phyloP scores from a whole-genome alignment of 75 land plant genomes.

The Chamaecyparis obtusa region DNA sequence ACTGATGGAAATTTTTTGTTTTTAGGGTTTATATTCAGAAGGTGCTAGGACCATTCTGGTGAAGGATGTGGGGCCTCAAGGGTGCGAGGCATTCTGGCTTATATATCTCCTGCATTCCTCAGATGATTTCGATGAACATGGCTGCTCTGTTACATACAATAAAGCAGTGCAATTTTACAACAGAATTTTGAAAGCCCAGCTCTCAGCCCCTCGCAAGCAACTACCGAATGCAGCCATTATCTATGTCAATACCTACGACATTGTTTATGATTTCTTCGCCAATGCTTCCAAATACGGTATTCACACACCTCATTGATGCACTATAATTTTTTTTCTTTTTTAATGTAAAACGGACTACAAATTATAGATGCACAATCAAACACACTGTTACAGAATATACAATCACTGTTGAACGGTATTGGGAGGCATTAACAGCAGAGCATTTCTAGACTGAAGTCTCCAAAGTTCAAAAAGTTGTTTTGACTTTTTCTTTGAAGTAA shows the following conservation, averaged over 20 bases:
- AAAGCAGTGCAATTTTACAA: slow-evolving; percentile 59
- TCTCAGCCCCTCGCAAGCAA: slow-evolving; percentile 18
- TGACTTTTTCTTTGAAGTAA: too few species aligned
- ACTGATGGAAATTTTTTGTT: too few species aligned
- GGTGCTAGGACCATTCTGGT: slow-evolving; percentile 63
- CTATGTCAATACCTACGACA: slow-evolving; percentile 45
- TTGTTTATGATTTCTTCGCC: slow-evolving; percentile 49
- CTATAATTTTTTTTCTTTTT: too few species aligned
- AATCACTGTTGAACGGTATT: too few species aligned
- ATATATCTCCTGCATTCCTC: slow-evolving; percentile 25
- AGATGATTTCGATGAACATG: slow-evolving; percentile 50
- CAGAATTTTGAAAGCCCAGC: slow-evolving; percentile 33
- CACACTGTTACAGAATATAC: too few species aligned
- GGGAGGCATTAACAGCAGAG: too few species aligned
- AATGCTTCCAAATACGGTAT: slow-evolving; percentile 56
- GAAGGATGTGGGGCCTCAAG: slow-evolving; percentile 63
- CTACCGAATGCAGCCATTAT: slow-evolving; percentile 45
- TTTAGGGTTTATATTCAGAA: slow-evolving; percentile 45
- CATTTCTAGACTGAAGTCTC: too few species aligned
- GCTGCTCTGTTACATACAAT: slow-evolving; percentile 65
- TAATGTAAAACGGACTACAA: too few species aligned
- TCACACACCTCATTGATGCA: not conserved
- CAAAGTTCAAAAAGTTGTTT: too few species aligned
- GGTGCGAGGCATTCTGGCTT: slow-evolving; percentile 60
- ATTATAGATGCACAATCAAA: too few species aligned